Evolutionary conservation across 2,329 filamentous ascomycete species (phyloP), one percentile per base, ranked within the genome.

Genomic region (Colletotrichum nymphaeae): DNA sequence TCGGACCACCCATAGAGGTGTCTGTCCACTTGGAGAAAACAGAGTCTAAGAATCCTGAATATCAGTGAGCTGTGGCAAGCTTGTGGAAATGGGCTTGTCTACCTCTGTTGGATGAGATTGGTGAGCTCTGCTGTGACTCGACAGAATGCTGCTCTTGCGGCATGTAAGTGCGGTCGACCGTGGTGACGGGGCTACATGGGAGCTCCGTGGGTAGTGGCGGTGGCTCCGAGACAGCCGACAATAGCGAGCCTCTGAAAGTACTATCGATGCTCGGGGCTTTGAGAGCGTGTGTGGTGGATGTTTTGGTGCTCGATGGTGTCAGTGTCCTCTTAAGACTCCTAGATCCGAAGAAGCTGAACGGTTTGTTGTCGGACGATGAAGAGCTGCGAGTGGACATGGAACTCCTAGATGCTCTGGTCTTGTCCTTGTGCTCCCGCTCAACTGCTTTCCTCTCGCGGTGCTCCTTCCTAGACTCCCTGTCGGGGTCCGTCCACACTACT

Each of bases 401-500:
- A 7, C 77, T 78, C 19, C 81, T 78, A 26, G 76, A 75, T 12
- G 78, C 77, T 46, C 79, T 79, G 19, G 80, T 78, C 67, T 81
- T 78, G 30, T 80, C 79, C 32, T 78, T 83, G 56, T 75, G 77
- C 28, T 78, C 77, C 26, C 79, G 81, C 72, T 84, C 84, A 59
- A 79, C 77, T 74, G 86, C 85, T 76, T 89, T 90, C 60, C 84
- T 86, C 1, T 86, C 83, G 19, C 86, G 85, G 67, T 86, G 84
- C 77, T 91, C 86, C 3, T 88, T 87, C 19, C 90, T 84, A 9
- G 85, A 83, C 80, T 91, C 87, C 70, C 84, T 82, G 63, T 87
- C 83, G 26, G 86, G 87, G 69, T 90, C 89, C 4, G 88, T 88
- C 89, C 89, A 91, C 59, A 89, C 81, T 37, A 91, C 86, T 78